Percentiles rank a stretch among this genome's conserved stretches.
Evolutionary conservation across 495 filamentous ascomycete species (phyloP).

Genomic region (Peziza echinospora): DNA sequence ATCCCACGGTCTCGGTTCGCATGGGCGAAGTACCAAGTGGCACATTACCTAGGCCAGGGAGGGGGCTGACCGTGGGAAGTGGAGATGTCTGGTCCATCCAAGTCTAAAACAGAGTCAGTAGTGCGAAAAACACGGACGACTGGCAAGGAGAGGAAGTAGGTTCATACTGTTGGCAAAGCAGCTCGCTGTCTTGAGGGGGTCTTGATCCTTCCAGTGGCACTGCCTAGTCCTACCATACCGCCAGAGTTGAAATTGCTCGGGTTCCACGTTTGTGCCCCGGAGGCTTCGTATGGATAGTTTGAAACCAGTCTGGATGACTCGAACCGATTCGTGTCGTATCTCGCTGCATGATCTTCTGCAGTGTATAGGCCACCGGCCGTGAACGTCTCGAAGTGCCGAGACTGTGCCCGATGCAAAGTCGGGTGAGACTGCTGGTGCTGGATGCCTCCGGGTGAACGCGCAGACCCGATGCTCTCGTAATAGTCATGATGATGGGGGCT

Average conservation of each 20-base stretch:
- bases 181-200: constrained; percentile 31
- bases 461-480: constrained; percentile 26
- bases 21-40: constrained; percentile 31
- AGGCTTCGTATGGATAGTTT: constrained; percentile 37
- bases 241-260: constrained; percentile 32
- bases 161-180: constrained; percentile 37
- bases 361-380: constrained; percentile 38
- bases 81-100: constrained; percentile 40
- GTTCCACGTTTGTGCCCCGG: constrained; percentile 49
- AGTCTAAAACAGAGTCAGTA: constrained; percentile 23
- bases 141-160: neutral
- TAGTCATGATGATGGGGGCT: constrained; percentile 16
- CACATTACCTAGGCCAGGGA: constrained; percentile 31
- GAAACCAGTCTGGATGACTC: constrained; percentile 30
- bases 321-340: constrained; percentile 36
- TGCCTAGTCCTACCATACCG: constrained; percentile 31
- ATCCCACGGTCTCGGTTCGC: constrained; percentile 28
- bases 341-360: constrained; percentile 35
- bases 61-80: constrained; percentile 27
- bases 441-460: constrained; percentile 23
- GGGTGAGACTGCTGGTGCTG: constrained; percentile 36
- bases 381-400: constrained; percentile 45
- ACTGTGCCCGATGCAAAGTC: constrained; percentile 42
- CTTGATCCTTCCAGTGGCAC: constrained; percentile 36
- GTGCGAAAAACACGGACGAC: neutral